These are phyloP conservation scores for Yarrowia sp. DNA, from an alignment of 805 yeast genomes.

Conservation along the genomic window DNA sequence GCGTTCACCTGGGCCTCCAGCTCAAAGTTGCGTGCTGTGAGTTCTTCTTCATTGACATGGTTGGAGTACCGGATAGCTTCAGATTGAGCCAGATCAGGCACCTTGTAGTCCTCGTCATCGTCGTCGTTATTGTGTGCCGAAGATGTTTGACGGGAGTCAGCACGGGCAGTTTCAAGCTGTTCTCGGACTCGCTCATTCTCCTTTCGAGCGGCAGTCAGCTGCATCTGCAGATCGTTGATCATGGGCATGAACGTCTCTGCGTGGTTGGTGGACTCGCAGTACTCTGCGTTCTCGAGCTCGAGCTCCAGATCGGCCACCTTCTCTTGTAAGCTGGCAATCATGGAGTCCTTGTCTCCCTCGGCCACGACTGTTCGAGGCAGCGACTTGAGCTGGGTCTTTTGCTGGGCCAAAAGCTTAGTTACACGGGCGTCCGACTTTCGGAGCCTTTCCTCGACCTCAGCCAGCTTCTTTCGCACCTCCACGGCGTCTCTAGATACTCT, in stretches of 20 bases:
- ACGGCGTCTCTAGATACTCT: slow-evolving; percentile 2
- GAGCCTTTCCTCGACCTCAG: slow-evolving; percentile 19
- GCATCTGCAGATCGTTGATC: slow-evolving; percentile 33
- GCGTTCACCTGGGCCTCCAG: slow-evolving; percentile 26
- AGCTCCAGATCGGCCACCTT: slow-evolving; percentile 36
- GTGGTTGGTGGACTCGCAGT: slow-evolving; percentile 25
- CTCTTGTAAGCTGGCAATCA: slow-evolving; percentile 27
- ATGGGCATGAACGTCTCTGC: slow-evolving; percentile 30
- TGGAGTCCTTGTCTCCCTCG: slow-evolving; percentile 21
- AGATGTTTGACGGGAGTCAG: neutral
- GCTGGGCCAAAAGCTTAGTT: slow-evolving; percentile 25
- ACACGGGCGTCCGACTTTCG: slow-evolving; percentile 14
- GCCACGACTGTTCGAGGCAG: slow-evolving; percentile 9
- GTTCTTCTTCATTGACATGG: slow-evolving; percentile 18
- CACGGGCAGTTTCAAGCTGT: slow-evolving; percentile 14
- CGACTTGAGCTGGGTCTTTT: slow-evolving; percentile 29
- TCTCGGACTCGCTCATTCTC: slow-evolving; percentile 21
- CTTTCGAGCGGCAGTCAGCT: slow-evolving; percentile 29
- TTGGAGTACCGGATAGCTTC: slow-evolving; percentile 20
- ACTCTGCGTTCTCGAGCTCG: slow-evolving; percentile 36
- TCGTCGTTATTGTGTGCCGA: neutral
- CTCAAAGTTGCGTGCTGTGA: slow-evolving; percentile 20
- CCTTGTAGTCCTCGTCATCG: slow-evolving; percentile 33
- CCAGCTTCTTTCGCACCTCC: slow-evolving; percentile 18
- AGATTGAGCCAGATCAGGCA: slow-evolving; percentile 20